Conservation (phyloP, 305 asterid species). For the Ilex paraguariensis region DNA sequence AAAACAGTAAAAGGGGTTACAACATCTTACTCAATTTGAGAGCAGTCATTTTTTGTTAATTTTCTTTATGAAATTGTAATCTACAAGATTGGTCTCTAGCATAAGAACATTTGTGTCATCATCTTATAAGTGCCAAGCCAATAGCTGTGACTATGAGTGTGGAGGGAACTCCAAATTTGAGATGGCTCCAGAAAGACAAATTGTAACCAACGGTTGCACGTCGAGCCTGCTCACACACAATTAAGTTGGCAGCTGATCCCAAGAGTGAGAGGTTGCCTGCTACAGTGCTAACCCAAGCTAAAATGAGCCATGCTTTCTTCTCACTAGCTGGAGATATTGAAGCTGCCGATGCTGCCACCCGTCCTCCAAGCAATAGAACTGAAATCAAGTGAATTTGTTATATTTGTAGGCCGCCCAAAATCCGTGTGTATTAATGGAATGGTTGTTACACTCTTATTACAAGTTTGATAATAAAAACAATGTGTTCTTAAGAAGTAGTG, state of each 20-base stretch:
- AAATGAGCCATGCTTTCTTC: slow-evolving; percentile 83
- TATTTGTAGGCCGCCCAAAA: no score
- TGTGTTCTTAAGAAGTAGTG: no score
- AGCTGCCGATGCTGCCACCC: slow-evolving; percentile 11
- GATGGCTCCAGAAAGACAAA: slow-evolving; percentile 76
- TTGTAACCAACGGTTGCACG: slow-evolving; percentile 60
- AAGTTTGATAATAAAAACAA: no score
- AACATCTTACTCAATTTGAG: no score
- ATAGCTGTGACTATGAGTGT: no score
- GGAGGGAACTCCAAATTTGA: slow-evolving; percentile 84
- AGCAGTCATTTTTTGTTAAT: no score
- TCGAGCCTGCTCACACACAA: slow-evolving; percentile 96
- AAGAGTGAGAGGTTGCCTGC: slow-evolving; percentile 80
- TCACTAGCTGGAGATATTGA: slow-evolving; percentile 29
- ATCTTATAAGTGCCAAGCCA: neutral
- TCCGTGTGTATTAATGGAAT: no score
- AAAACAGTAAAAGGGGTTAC: no score
- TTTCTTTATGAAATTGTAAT: no score
- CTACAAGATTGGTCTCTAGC: no score
- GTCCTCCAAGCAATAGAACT: slow-evolving; percentile 11
- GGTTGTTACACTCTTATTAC: no score
- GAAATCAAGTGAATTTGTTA: neutral
- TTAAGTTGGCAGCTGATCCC: slow-evolving; percentile 94
- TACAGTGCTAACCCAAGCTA: slow-evolving; percentile 96
- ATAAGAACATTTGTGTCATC: no score